phyloP scores from a whole-genome alignment of 768 basidiomycete species.

The Kwoniella europaea region DNA sequence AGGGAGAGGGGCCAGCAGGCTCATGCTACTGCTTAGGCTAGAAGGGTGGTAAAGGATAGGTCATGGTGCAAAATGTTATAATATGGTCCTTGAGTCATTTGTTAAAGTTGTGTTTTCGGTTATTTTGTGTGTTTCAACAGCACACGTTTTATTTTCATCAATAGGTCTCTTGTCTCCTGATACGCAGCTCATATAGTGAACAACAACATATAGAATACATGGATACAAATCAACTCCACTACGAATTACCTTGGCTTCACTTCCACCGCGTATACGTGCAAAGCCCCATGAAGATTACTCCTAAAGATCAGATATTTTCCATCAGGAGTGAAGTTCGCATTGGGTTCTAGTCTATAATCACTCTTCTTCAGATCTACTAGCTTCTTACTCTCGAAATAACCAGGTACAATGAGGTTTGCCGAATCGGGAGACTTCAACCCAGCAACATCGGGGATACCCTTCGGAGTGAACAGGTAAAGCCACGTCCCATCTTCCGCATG shows the following conservation, averaged over 20 bases:
- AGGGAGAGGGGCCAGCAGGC: neutral
- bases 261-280: conserved; percentile 33
- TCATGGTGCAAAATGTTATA: neutral
- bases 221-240: no score
- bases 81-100: no score
- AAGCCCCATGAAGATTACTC: conserved; percentile 20
- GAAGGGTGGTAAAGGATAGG: neutral
- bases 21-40: neutral
- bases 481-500: conserved; percentile 21
- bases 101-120: no score
- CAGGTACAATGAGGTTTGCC: conserved; percentile 20
- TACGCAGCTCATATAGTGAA: no score
- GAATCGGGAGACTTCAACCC: conserved; percentile 26
- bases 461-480: conserved; percentile 33
- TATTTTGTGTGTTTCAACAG: no score
- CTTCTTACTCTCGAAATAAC: conserved; percentile 23
- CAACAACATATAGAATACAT: no score
- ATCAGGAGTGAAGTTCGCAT: conserved; percentile 33
- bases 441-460: conserved; percentile 25
- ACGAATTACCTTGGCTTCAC: conserved; percentile 1
- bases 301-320: conserved; percentile 29
- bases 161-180: no score
- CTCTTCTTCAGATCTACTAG: conserved; percentile 29
- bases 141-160: no score
- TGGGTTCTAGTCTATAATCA: conserved; percentile 37